phyloP scores from a whole-genome alignment of 2,329 filamentous ascomycete species.

The Fusarium sp. region DNA sequence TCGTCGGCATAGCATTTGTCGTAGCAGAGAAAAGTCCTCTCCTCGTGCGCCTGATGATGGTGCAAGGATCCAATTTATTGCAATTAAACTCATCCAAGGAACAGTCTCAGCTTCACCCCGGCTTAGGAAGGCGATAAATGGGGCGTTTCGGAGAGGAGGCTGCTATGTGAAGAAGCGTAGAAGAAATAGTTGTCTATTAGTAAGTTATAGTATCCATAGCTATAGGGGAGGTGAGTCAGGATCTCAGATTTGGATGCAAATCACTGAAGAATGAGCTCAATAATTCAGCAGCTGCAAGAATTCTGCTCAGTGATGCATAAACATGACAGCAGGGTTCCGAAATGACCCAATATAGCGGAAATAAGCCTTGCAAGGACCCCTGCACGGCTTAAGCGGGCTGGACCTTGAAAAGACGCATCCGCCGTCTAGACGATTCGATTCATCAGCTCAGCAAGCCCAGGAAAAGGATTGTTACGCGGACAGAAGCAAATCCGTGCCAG shows the following conservation, averaged over 20 bases:
- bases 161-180: neutral
- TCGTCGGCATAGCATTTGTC: no score
- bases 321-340: slow-evolving; percentile 14
- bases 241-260: neutral
- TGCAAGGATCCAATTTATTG: neutral
- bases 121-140: slow-evolving; percentile 17
- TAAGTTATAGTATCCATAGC: no score
- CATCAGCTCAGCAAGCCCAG: neutral
- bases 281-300: neutral
- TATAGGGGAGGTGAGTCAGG: neutral
- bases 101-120: slow-evolving; percentile 13
- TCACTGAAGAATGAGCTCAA: neutral
- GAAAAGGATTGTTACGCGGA: neutral
- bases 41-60: neutral
- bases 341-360: slow-evolving; percentile 29
- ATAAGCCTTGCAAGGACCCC: slow-evolving; percentile 13
- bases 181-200: no score
- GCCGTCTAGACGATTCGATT: neutral
- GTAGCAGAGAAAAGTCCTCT: no score
- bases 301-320: neutral
- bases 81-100: slow-evolving; percentile 20
- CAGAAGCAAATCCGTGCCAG: neutral
- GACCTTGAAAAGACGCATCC: no score
- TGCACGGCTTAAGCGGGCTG: neutral
- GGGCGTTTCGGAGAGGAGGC: slow-evolving; percentile 19